Conservation (phyloP, 225 moss, liverwort and hornwort species). For the Pleurozium schreberi region DNA sequence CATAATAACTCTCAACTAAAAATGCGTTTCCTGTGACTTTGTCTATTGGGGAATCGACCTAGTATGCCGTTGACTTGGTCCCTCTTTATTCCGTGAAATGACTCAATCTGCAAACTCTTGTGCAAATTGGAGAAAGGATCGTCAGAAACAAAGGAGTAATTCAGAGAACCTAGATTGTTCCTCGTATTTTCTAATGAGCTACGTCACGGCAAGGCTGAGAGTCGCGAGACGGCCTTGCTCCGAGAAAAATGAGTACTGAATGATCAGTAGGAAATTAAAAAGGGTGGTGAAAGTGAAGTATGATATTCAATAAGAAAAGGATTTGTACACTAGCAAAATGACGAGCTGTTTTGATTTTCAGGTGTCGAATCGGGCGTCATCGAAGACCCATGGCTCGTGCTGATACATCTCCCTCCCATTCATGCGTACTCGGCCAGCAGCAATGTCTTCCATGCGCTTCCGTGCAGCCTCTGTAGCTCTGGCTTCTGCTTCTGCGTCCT, state of each 20-base stretch:
- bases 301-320: background rate
- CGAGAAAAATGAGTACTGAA: background rate
- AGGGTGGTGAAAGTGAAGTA: background rate
- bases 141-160: background rate
- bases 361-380: conserved; percentile 54
- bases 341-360: background rate
- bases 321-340: background rate
- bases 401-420: conserved; percentile 69
- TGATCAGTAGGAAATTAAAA: background rate
- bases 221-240: background rate
- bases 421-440: conserved; percentile 66
- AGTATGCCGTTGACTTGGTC: background rate
- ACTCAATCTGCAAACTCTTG: background rate
- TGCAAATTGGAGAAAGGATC: background rate
- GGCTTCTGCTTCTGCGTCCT: conserved; percentile 68
- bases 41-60: background rate
- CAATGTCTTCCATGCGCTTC: conserved; percentile 63
- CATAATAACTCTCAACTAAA: background rate
- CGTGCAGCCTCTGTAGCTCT: conserved; percentile 58
- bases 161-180: background rate
- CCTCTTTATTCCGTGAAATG: background rate
- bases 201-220: background rate
- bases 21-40: background rate
- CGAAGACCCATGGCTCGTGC: conserved; percentile 72
- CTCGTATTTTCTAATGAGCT: background rate